phyloP scores from a whole-genome alignment of 1,284 basidiomycete species.

The Flammula alnicola region DNA sequence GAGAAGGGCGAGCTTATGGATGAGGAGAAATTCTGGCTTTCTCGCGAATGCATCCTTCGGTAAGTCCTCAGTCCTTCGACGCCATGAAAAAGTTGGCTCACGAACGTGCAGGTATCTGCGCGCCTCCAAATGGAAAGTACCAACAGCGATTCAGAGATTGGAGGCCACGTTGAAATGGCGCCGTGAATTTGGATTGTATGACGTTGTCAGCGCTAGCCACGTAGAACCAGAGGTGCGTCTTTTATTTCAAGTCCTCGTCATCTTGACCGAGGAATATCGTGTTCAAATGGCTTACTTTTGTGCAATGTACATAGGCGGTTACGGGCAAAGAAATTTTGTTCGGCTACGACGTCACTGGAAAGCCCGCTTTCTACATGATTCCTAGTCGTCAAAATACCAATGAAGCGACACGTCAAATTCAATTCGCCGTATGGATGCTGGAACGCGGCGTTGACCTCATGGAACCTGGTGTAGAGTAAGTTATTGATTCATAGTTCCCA shows the following conservation, averaged over 20 bases:
- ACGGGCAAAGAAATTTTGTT: slow-evolving; percentile 79
- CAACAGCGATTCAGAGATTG: slow-evolving; percentile 61
- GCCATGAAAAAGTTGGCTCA: not conserved
- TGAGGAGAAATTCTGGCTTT: slow-evolving; percentile 78
- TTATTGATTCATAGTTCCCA: slow-evolving; percentile 11
- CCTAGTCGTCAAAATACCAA: slow-evolving; percentile 86
- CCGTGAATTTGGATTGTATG: slow-evolving; percentile 72
- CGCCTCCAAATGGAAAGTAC: slow-evolving; percentile 70
- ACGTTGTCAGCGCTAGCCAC: slow-evolving; percentile 55
- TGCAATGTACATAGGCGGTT: too few species aligned
- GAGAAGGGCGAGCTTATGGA: slow-evolving; percentile 58
- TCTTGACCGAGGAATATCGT: not conserved
- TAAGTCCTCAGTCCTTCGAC: slow-evolving; percentile 29
- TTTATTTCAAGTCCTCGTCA: not conserved
- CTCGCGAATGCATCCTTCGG: slow-evolving; percentile 73
- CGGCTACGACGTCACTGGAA: slow-evolving; percentile 71
- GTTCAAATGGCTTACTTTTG: slow-evolving; percentile 10
- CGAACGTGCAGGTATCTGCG: slow-evolving; percentile 58
- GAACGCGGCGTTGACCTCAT: slow-evolving; percentile 76
- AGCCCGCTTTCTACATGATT: slow-evolving; percentile 80
- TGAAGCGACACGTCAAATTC: slow-evolving; percentile 74
- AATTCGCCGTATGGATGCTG: slow-evolving; percentile 76
- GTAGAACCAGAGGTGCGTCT: slow-evolving; percentile 71
- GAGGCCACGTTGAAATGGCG: slow-evolving; percentile 77
- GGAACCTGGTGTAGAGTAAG: slow-evolving; percentile 78